These are phyloP conservation scores for Coniella lustricola DNA, from an alignment of 2,329 filamentous ascomycete species.

Conservation along the genomic window DNA sequence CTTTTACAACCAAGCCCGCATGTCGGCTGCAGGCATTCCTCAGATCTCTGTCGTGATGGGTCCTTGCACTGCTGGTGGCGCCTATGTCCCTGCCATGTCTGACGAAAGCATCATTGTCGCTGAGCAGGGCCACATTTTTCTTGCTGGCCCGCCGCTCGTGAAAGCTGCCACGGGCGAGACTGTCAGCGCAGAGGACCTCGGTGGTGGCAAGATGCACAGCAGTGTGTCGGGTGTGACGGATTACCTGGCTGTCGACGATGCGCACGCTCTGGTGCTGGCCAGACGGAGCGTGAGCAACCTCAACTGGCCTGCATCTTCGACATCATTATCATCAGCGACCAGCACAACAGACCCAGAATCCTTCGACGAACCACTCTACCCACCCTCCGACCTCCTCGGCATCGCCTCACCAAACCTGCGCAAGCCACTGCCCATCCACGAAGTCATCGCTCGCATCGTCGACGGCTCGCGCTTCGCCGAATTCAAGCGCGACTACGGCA, in stretches of 20 bases:
- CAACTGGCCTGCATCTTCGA: slow-evolving; percentile 64
- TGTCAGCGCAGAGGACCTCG: slow-evolving; percentile 83
- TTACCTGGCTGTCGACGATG: slow-evolving; percentile 90
- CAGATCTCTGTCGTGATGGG: slow-evolving; percentile 97
- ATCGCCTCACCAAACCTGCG: slow-evolving; percentile 88
- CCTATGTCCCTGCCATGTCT: slow-evolving; percentile 95
- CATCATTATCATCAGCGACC: slow-evolving; percentile 27
- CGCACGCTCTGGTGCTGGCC: slow-evolving; percentile 81
- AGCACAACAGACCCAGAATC: slow-evolving; percentile 25
- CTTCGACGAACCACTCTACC: slow-evolving; percentile 66
- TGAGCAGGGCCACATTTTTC: slow-evolving; percentile 94
- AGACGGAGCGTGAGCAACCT: slow-evolving; percentile 79
- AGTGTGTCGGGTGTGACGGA: slow-evolving; percentile 90
- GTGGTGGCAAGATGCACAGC: slow-evolving; percentile 82
- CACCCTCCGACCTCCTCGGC: slow-evolving; percentile 71
- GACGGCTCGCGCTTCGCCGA: slow-evolving; percentile 64
- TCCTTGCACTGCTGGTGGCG: slow-evolving; percentile 89
- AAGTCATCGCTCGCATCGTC: slow-evolving; percentile 10
- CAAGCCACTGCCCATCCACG: slow-evolving; percentile 64
- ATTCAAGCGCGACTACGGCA: slow-evolving; percentile 89
- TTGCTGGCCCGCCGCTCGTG: slow-evolving; percentile 87
- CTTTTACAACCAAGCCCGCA: slow-evolving; percentile 95
- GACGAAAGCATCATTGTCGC: slow-evolving; percentile 96
- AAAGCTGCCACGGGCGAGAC: slow-evolving; percentile 94
- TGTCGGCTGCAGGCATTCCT: slow-evolving; percentile 82